phyloP scores from a whole-genome alignment of 2,329 filamentous ascomycete species.

The Cylindrodendrum hubeiense region DNA sequence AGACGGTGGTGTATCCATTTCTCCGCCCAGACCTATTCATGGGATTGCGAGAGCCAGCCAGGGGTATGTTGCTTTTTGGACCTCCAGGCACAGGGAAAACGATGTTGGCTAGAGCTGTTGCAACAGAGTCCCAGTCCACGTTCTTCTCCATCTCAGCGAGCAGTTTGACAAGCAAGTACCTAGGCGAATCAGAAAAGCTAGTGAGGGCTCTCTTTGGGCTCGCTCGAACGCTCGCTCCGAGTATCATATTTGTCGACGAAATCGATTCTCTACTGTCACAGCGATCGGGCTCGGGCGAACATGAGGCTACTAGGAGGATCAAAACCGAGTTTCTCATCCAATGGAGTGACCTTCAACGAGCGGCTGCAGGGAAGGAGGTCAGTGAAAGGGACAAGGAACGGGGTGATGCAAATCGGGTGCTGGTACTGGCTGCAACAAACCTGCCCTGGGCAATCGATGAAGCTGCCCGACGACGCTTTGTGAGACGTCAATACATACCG shows the following conservation, averaged over 20 bases:
- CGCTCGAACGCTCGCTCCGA: constrained; percentile 90
- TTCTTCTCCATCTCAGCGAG: constrained; percentile 98
- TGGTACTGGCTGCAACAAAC: constrained; percentile 96
- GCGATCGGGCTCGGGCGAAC: constrained; percentile 84
- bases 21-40: constrained; percentile 95
- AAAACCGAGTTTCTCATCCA: constrained; percentile 99
- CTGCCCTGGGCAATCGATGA: constrained; percentile 98
- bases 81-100: constrained; percentile 99
- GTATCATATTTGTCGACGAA: constrained; percentile 98
- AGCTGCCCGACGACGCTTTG: constrained; percentile 90
- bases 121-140: constrained; percentile 92
- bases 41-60: constrained; percentile 91
- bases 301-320: constrained; percentile 92
- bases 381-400: constrained; percentile 74
- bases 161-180: constrained; percentile 93
- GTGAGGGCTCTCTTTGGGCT: constrained; percentile 91
- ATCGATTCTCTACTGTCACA: constrained; percentile 94
- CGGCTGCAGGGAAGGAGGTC: constrained; percentile 86
- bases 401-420: constrained; percentile 87
- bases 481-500: constrained; percentile 94
- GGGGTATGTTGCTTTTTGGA: constrained; percentile 96
- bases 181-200: constrained; percentile 96
- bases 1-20: constrained; percentile 97
- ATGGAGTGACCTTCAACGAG: constrained; percentile 94
- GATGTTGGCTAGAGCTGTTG: constrained; percentile 92